Conservation (phyloP, 208 protist species). For the Crithidia fasciculata region DNA sequence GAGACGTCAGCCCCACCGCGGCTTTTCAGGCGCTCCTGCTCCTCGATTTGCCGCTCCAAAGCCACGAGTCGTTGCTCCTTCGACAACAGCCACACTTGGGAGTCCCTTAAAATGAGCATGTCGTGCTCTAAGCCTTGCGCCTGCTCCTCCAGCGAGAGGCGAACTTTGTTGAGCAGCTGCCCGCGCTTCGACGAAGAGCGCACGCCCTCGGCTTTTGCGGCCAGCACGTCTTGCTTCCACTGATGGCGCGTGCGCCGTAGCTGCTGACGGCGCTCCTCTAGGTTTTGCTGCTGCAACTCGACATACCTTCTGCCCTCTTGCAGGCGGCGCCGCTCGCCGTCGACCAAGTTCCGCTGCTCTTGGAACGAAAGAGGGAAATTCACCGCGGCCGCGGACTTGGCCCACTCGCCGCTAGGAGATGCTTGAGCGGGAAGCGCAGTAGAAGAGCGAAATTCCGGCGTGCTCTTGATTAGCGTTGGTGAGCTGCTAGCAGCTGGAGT, state of each 20-base stretch:
- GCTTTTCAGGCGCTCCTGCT: slow-evolving; percentile 46
- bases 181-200: slow-evolving; percentile 74
- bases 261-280: slow-evolving; percentile 69
- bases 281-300: slow-evolving; percentile 55
- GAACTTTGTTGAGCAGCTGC: slow-evolving; percentile 67
- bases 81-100: slow-evolving; percentile 72
- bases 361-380: slow-evolving; percentile 35
- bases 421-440: slow-evolving; percentile 4
- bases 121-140: slow-evolving; percentile 65
- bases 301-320: slow-evolving; percentile 55
- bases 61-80: slow-evolving; percentile 75
- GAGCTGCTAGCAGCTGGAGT: slow-evolving; percentile 17
- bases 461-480: background rate
- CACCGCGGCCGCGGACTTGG: slow-evolving; percentile 1
- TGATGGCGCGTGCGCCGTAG: slow-evolving; percentile 62
- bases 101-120: slow-evolving; percentile 71
- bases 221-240: slow-evolving; percentile 84
- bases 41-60: slow-evolving; percentile 72
- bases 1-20: slow-evolving; percentile 28
- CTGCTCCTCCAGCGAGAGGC: slow-evolving; percentile 69
- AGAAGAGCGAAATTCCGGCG: slow-evolving; percentile 12
- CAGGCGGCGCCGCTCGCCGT: slow-evolving; percentile 58
- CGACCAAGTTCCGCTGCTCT: slow-evolving; percentile 60
- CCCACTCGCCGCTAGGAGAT: slow-evolving; percentile 2
- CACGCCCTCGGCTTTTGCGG: slow-evolving; percentile 75